These are phyloP conservation scores for Yarrowia galli DNA, from an alignment of 1,139 yeast genomes.

Conservation along the genomic window DNA sequence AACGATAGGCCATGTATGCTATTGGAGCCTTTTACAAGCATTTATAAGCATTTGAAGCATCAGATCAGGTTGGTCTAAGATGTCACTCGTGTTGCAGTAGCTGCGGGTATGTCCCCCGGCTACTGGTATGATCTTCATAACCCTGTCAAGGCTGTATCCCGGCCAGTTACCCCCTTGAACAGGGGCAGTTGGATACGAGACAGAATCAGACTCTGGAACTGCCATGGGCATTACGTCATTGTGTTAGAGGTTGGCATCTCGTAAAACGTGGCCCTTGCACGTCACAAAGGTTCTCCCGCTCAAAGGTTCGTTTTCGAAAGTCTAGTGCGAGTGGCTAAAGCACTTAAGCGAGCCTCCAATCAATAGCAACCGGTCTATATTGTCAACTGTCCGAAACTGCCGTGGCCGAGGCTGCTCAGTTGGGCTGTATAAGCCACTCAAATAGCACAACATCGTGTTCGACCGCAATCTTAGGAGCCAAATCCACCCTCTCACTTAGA, in stretches of 20 bases:
- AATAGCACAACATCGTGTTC: constrained; percentile 2
- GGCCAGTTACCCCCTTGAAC: too few relatives aligned
- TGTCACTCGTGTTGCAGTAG: too few relatives aligned
- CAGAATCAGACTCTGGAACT: too few relatives aligned
- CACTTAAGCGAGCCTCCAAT: background rate
- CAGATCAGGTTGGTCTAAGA: too few relatives aligned
- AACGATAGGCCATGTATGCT: too few relatives aligned
- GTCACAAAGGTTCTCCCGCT: background rate
- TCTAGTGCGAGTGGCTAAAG: background rate
- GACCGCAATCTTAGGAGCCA: background rate
- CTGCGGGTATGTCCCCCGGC: too few relatives aligned
- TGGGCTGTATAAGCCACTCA: background rate
- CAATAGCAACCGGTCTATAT: background rate
- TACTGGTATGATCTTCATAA: too few relatives aligned
- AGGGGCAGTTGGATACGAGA: background rate
- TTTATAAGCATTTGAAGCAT: too few relatives aligned
- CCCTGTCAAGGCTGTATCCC: too few relatives aligned
- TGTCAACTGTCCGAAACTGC: background rate
- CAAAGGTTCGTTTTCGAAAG: constrained; percentile 4
- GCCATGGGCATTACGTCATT: background rate
- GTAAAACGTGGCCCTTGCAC: background rate
- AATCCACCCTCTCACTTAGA: background rate
- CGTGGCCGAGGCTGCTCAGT: constrained; percentile 5
- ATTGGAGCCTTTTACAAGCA: too few relatives aligned
- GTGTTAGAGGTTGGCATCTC: background rate